Evolutionary conservation across 1,139 yeast species (phyloP).

Genomic region (Sugiyamaella sp.): DNA sequence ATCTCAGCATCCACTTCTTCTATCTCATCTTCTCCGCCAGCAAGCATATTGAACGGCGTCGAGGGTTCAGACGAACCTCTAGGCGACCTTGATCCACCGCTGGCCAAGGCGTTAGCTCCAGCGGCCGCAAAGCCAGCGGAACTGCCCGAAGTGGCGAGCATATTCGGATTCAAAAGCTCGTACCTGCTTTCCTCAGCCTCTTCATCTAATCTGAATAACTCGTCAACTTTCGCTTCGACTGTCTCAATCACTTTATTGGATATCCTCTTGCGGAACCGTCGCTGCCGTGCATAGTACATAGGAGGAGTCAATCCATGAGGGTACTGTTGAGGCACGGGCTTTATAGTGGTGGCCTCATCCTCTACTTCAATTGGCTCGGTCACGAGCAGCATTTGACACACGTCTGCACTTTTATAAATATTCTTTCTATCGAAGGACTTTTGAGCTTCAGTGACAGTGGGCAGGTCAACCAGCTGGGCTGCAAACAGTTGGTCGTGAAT

Average conservation of each 20-base stretch:
- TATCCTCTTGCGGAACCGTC: constrained; percentile 57
- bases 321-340: constrained; percentile 39
- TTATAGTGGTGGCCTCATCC: constrained; percentile 49
- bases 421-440: constrained; percentile 91
- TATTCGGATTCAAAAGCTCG: constrained; percentile 66
- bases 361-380: constrained; percentile 62
- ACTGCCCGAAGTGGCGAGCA: constrained; percentile 11
- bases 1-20: constrained; percentile 25
- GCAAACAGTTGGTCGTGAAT: constrained; percentile 66
- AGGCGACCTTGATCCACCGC: not conserved
- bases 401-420: constrained; percentile 81
- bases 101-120: not conserved
- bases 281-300: constrained; percentile 55
- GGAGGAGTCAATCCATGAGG: constrained; percentile 89
- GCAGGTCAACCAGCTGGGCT: constrained; percentile 85
- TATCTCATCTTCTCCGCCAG: constrained; percentile 34
- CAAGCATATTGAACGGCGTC: constrained; percentile 41
- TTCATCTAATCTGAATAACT: constrained; percentile 71
- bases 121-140: constrained; percentile 16
- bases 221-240: constrained; percentile 79
- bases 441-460: constrained; percentile 84
- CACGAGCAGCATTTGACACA: constrained; percentile 83
- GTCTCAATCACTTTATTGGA: constrained; percentile 56
- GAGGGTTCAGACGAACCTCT: constrained; percentile 31
- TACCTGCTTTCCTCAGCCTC: constrained; percentile 82